Base-by-base conservation (phyloP, 805 yeast genomes). In the Blastobotrys terrestris region DNA sequence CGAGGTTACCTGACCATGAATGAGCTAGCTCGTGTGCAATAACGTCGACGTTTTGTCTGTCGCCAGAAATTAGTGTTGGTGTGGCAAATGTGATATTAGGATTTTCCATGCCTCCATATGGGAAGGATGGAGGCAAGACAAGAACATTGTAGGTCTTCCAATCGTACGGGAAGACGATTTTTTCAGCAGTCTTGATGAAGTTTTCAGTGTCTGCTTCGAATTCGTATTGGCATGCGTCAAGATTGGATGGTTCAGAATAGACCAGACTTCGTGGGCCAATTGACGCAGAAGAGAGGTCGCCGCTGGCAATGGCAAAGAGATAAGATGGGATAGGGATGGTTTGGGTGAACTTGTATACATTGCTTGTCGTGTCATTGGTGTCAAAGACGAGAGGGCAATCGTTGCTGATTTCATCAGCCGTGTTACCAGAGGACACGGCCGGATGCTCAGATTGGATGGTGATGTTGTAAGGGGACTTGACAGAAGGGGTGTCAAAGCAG, bases 21-120 rank as follows among this genome's bases (percentile, higher is more conserved):
- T 90, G 97, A 0, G 96, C 91, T 59, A 90, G 76, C 68, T 90
- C 97, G 69, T 90, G 97, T 0, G 96, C 96, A 65, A 90, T 81
- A 26, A 90, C 97, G 61, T 86, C 90, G 16, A 89, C 89, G 58
- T 89, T 87, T 53, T 87, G 83, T 53, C 91, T 77, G 68, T 89
- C 96, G 41, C 91, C 90, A 14, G 91, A 79, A 44, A 90, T 79
- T 56, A 90, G 74, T 1, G 97, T 89, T 46, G 96, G 96, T 0
- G 96, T 88, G 6, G 90, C 91, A 69, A 88, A 88, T 0, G 96
- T 88, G 67, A 88, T 81, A 64, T 89, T 88, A 55, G 96, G 95
- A 64, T 88, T 87, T 71, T 90, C 96, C 96, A 90, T 90, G 51
- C 97, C 97, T 57, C 96, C 96, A 63, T 87, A 90, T 2, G 96